phyloP scores from a whole-genome alignment of 768 basidiomycete genomes.

The Agaricus subrufescens region DNA sequence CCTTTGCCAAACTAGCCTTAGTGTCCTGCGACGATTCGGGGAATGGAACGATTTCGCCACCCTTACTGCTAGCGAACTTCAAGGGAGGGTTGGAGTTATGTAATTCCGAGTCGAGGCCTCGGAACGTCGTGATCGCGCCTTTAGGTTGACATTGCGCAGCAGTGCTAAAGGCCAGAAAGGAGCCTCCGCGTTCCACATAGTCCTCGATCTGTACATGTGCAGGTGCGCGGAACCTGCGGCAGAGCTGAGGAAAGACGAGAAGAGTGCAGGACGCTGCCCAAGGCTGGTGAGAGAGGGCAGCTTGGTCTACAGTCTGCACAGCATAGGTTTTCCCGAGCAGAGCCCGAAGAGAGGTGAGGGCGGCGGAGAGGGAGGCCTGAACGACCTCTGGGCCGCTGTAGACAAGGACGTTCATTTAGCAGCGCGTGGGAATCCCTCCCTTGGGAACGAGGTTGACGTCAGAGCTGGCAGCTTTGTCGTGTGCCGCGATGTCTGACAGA shows the following conservation, averaged over 20 bases:
- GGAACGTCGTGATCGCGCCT: constrained; percentile 1
- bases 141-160: constrained; percentile 7
- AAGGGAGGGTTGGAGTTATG: not conserved
- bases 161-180: constrained; percentile 10
- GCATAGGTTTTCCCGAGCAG: constrained; percentile 11
- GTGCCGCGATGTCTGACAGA: not conserved
- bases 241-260: constrained; percentile 13
- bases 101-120: not conserved
- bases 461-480: not conserved
- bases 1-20: not conserved
- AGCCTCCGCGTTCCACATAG: constrained; percentile 14
- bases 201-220: constrained; percentile 2
- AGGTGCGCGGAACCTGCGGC: not conserved
- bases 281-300: constrained; percentile 12
- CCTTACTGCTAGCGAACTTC: constrained; percentile 10
- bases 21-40: not conserved
- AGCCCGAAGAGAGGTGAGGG: constrained; percentile 10
- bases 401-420: constrained; percentile 14
- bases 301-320: constrained; percentile 11
- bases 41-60: constrained; percentile 3
- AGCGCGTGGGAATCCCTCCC: not conserved
- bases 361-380: constrained; percentile 11
- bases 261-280: constrained; percentile 13
- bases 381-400: constrained; percentile 15
- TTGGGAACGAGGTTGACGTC: not conserved